A percentile compares a stretch with the other conserved stretches of the same genome.
These are phyloP conservation scores for Camellia sinensis DNA, from an alignment of 148 eudicot species.

Conservation along the genomic window DNA sequence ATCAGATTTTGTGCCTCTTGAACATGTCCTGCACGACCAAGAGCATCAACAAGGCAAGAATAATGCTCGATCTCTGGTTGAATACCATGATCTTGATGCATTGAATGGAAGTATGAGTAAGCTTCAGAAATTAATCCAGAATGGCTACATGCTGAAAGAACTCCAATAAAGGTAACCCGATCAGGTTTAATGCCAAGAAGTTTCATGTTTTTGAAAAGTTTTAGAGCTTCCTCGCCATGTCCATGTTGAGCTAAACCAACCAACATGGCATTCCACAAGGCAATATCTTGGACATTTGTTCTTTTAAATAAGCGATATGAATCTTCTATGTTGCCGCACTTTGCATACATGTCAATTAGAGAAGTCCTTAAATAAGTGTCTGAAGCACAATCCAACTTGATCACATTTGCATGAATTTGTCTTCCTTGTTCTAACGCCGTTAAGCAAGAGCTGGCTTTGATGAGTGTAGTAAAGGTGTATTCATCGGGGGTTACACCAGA, in stretches of 20 bases:
- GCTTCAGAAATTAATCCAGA: conserved; percentile 24
- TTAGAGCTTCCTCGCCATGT: conserved; percentile 16
- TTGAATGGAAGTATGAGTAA: conserved; percentile 11
- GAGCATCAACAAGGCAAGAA: conserved; percentile 8
- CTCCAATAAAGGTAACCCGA: conserved; percentile 20
- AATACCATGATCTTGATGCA: conserved; percentile 19
- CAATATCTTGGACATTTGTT: conserved; percentile 3
- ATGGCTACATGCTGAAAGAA: background rate
- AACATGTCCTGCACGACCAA: conserved; percentile 21
- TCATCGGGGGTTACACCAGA: conserved; percentile 23
- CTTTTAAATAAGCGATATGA: conserved; percentile 18
- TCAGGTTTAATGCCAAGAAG: conserved; percentile 12
- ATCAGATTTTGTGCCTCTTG: conserved; percentile 22
- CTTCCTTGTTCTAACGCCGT: conserved; percentile 26
- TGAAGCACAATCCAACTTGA: conserved; percentile 18
- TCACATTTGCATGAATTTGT: conserved; percentile 23
- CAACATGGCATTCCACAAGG: conserved; percentile 24
- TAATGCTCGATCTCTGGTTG: conserved; percentile 12
- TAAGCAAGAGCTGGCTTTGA: conserved; percentile 24
- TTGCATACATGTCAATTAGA: conserved; percentile 25
- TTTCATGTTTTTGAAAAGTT: conserved; percentile 16
- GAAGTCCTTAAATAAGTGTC: conserved; percentile 23
- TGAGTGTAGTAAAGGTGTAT: conserved; percentile 20
- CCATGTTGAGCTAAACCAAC: conserved; percentile 28
- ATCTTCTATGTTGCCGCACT: conserved; percentile 23